Conservation (phyloP, 176 grass and related monocot species). For the Lolium rigidum region DNA sequence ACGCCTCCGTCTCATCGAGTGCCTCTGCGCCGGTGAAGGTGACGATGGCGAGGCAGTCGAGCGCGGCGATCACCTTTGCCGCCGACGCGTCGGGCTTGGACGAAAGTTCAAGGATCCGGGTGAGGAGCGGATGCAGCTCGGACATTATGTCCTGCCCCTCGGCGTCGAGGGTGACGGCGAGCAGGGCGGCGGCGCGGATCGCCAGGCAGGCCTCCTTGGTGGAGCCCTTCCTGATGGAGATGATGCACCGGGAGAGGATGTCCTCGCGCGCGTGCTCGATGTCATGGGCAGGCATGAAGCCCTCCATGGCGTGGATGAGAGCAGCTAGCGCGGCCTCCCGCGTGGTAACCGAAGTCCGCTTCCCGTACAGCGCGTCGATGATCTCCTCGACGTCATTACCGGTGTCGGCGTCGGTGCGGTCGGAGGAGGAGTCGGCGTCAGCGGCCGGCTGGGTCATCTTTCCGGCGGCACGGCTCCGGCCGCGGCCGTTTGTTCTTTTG, state of each 20-base stretch:
- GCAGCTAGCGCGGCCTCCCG: background rate
- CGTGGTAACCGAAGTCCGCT: background rate
- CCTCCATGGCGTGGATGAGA: background rate
- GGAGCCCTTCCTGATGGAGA: constrained; percentile 80
- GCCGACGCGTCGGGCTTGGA: constrained; percentile 41
- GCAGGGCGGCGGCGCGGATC: constrained; percentile 65
- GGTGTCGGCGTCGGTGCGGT: background rate
- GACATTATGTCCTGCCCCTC: constrained; percentile 67
- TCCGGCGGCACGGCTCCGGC: background rate
- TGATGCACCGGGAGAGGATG: background rate
- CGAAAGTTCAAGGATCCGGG: constrained; percentile 57
- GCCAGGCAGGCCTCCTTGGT: constrained; percentile 73
- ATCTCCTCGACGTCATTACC: background rate
- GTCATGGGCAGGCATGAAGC: background rate
- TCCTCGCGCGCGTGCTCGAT: background rate
- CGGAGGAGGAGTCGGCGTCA: background rate
- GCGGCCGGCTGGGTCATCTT: background rate
- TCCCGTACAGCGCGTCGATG: background rate
- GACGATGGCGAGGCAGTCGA: constrained; percentile 76
- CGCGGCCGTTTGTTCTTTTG: background rate
- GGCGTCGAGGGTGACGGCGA: background rate
- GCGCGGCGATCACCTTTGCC: constrained; percentile 62
- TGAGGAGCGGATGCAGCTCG: constrained; percentile 65
- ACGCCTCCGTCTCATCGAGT: constrained; percentile 68
- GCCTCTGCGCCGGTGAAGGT: constrained; percentile 82